phyloP scores from a whole-genome alignment of 192 early-diverging fungal genomes.

The Coemansia sp. region DNA sequence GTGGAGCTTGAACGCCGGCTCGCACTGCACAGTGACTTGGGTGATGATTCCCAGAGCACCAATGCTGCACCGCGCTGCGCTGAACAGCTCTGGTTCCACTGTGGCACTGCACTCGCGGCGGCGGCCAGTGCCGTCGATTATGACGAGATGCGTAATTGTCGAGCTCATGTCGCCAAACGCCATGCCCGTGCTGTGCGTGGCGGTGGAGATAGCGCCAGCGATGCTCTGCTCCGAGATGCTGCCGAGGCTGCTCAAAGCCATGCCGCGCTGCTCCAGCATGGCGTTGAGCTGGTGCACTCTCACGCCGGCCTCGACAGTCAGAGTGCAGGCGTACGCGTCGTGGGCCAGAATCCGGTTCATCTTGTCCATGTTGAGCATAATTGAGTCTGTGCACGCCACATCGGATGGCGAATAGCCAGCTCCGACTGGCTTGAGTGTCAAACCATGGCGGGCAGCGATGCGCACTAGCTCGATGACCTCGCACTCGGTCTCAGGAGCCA shows the following conservation, averaged over 20 bases:
- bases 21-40: conserved; percentile 62
- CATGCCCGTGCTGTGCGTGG: conserved; percentile 70
- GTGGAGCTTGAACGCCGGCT: conserved; percentile 64
- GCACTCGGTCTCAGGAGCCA: conserved; percentile 59
- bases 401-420: conserved; percentile 76
- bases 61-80: conserved; percentile 65
- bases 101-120: conserved; percentile 54
- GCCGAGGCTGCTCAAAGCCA: conserved; percentile 68
- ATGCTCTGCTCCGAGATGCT: conserved; percentile 74
- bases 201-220: conserved; percentile 69
- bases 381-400: conserved; percentile 61
- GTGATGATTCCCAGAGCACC: conserved; percentile 71
- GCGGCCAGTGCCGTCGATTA: conserved; percentile 59
- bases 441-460: conserved; percentile 27
- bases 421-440: conserved; percentile 63
- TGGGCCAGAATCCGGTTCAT: conserved; percentile 55
- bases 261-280: conserved; percentile 50
- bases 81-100: conserved; percentile 55
- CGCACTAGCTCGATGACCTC: conserved; percentile 59
- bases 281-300: conserved; percentile 60
- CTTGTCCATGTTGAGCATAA: conserved; percentile 69
- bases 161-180: conserved; percentile 60
- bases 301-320: conserved; percentile 67
- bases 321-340: conserved; percentile 47
- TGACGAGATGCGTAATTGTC: conserved; percentile 55